Evolutionary conservation across 768 basidiomycete species (phyloP).

Genomic region (Termitomyces sp.): DNA sequence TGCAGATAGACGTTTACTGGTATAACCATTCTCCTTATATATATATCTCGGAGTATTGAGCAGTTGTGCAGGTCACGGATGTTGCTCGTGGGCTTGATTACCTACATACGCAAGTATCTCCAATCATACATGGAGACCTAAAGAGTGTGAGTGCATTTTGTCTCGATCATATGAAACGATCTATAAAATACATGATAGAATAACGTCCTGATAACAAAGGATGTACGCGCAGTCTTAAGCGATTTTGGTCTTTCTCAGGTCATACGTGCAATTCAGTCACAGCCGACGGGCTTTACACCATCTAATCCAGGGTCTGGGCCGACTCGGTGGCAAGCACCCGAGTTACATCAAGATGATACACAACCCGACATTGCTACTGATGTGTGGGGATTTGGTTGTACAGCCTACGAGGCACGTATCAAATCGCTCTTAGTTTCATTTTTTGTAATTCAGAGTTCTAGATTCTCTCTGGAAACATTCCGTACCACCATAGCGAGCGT

Average conservation of each 20-base stretch:
- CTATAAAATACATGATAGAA: constrained; percentile 20
- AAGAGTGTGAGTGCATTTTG: constrained; percentile 18
- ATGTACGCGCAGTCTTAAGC: constrained; percentile 34
- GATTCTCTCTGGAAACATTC: constrained; percentile 11
- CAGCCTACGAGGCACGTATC: constrained; percentile 26
- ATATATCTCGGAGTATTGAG: not conserved
- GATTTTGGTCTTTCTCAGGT: constrained; percentile 41
- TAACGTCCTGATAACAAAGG: constrained; percentile 39
- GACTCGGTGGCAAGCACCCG: constrained; percentile 29
- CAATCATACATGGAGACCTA: constrained; percentile 28
- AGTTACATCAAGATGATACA: constrained; percentile 26
- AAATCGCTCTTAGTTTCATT: not conserved
- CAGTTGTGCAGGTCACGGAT: constrained; percentile 32
- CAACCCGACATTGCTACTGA: constrained; percentile 21
- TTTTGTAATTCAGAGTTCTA: not conserved
- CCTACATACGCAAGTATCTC: constrained; percentile 33
- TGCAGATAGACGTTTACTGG: not conserved
- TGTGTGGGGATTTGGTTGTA: constrained; percentile 32
- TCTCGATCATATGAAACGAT: not conserved
- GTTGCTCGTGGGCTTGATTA: constrained; percentile 38
- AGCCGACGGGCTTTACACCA: constrained; percentile 24
- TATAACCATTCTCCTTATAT: not conserved
- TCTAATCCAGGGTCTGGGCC: constrained; percentile 25
- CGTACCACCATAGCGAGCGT: constrained; percentile 9
- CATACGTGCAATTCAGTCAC: constrained; percentile 22